Conservation (phyloP, 116 monocot species). For the Phalaenopsis hybrid region DNA sequence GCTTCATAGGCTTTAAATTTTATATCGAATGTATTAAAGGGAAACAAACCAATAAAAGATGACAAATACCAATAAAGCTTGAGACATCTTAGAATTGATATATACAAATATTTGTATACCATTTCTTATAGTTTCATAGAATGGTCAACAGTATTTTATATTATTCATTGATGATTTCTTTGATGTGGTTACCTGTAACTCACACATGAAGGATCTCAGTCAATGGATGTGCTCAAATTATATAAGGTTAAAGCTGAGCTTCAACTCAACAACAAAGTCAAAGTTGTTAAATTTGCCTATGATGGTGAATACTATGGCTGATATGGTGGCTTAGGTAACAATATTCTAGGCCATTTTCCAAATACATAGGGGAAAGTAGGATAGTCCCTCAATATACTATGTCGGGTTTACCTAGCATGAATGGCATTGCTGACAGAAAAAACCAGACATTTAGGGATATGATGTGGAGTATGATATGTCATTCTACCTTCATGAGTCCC, state of each 20-base stretch:
- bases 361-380: constrained; percentile 13
- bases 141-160: constrained; percentile 11
- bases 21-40: neutral
- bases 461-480: constrained; percentile 16
- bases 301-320: constrained; percentile 6
- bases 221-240: constrained; percentile 1
- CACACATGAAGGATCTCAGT: constrained; percentile 8
- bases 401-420: constrained; percentile 17
- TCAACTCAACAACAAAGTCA: constrained; percentile 8
- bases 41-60: neutral
- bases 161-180: constrained; percentile 13
- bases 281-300: constrained; percentile 3
- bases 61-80: neutral
- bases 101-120: constrained; percentile 6
- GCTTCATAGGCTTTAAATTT: neutral
- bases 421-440: constrained; percentile 14
- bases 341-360: neutral
- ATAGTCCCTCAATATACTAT: constrained; percentile 16
- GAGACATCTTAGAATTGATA: constrained; percentile 7
- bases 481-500: constrained; percentile 15
- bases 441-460: neutral
- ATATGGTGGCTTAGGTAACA: neutral
- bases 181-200: constrained; percentile 8
- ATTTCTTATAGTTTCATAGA: neutral
- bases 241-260: neutral